These are phyloP conservation scores for Psidium friedrichsthalianum DNA, from an alignment of 345 rosid species.

Conservation along the genomic window DNA sequence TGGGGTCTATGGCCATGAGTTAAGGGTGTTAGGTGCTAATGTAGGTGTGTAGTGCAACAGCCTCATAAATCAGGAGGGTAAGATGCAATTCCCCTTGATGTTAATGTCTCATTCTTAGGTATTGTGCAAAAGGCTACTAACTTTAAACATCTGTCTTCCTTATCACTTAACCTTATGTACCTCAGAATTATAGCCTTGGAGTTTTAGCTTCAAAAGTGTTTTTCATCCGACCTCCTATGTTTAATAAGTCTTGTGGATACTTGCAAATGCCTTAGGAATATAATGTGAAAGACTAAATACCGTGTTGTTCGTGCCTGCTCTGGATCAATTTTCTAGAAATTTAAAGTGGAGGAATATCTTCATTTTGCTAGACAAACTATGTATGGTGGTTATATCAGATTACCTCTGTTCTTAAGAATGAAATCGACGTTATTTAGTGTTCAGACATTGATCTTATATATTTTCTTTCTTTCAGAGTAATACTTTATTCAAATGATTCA, in stretches of 20 bases:
- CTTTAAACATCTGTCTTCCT: no score
- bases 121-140: not conserved
- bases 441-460: not conserved
- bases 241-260: not conserved
- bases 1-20: not conserved
- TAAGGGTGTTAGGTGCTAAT: not conserved
- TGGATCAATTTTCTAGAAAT: not conserved
- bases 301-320: not conserved
- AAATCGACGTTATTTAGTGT: not conserved
- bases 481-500: not conserved
- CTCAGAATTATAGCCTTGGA: no score
- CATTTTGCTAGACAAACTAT: not conserved
- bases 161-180: no score
- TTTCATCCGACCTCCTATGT: not conserved
- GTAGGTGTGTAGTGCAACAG: not conserved
- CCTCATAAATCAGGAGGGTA: not conserved
- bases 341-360: not conserved
- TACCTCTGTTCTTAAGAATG: not conserved
- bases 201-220: not conserved
- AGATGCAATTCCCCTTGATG: not conserved
- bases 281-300: not conserved
- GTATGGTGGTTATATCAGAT: not conserved
- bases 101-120: not conserved
- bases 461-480: not conserved
- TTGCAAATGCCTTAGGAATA: not conserved